phyloP scores from a whole-genome alignment of 495 filamentous ascomycete genomes.

The Lasiosphaeriaceae sp. region DNA sequence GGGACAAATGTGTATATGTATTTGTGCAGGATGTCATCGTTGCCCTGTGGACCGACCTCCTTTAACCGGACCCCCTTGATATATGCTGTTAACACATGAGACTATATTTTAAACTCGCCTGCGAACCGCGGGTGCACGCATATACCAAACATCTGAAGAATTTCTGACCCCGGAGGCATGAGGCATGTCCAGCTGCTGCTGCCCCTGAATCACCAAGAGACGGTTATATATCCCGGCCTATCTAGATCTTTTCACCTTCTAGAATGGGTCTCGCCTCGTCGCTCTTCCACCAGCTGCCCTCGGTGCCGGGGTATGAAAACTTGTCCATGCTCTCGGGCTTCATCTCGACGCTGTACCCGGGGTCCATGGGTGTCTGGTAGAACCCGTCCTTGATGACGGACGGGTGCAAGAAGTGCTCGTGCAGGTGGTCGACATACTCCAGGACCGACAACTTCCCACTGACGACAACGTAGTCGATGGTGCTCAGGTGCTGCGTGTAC shows the following conservation, averaged over 20 bases:
- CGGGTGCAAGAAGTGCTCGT: slow-evolving; percentile 89
- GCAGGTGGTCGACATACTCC: slow-evolving; percentile 90
- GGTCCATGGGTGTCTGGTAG: slow-evolving; percentile 76
- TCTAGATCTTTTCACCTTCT: slow-evolving; percentile 51
- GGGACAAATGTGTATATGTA: too few species aligned
- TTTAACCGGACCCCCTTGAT: too few species aligned
- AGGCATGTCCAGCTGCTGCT: too few species aligned
- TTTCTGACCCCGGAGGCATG: too few species aligned
- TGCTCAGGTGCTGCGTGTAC: slow-evolving; percentile 90
- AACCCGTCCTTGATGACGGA: slow-evolving; percentile 77
- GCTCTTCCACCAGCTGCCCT: slow-evolving; percentile 78
- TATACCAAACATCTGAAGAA: too few species aligned
- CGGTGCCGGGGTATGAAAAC: slow-evolving; percentile 71
- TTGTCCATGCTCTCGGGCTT: slow-evolving; percentile 78
- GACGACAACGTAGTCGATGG: slow-evolving; percentile 90
- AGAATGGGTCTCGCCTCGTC: slow-evolving; percentile 66
- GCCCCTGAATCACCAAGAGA: too few species aligned
- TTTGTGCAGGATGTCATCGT: too few species aligned
- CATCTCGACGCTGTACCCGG: slow-evolving; percentile 93
- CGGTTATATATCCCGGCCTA: neutral
- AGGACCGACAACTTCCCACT: slow-evolving; percentile 75
- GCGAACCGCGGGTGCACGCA: too few species aligned
- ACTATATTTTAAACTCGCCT: too few species aligned
- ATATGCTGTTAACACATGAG: too few species aligned
- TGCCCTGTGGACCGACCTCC: too few species aligned